Evolutionary conservation across 1,284 basidiomycete species (phyloP).

Genomic region (Exobasidium rhododendri): DNA sequence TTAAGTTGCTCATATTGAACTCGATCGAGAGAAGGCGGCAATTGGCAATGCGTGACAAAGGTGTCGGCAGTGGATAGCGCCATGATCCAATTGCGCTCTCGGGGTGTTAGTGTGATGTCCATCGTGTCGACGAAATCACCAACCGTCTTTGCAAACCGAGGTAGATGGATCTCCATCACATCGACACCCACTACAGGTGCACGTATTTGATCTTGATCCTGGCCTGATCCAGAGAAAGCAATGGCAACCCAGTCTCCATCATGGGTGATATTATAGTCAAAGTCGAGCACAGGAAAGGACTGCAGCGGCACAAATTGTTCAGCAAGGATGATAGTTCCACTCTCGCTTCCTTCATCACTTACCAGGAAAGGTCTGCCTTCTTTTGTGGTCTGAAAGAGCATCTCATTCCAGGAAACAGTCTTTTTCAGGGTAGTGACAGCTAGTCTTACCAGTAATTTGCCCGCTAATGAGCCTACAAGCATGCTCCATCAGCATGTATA

Average conservation of each 20-base stretch:
- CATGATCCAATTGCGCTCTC: constrained; percentile 32
- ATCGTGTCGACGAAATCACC: constrained; percentile 41
- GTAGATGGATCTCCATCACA: constrained; percentile 45
- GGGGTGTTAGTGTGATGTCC: constrained; percentile 37
- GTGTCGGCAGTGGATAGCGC: not conserved
- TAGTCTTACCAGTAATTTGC: constrained; percentile 7
- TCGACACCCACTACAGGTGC: constrained; percentile 36
- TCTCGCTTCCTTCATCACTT: not conserved
- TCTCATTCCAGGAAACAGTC: not conserved
- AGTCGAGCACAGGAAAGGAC: not conserved
- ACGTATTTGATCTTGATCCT: not conserved
- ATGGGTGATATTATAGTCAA: constrained; percentile 50
- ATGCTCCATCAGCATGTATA: too few species aligned
- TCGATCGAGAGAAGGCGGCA: not conserved
- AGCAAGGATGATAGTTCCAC: too few species aligned
- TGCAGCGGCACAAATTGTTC: not conserved
- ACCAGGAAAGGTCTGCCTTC: constrained; percentile 16
- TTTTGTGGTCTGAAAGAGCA: constrained; percentile 3
- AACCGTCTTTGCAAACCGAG: constrained; percentile 32
- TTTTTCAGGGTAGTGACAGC: not conserved
- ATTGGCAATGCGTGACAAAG: not conserved
- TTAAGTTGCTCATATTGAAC: constrained; percentile 16
- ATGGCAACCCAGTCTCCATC: constrained; percentile 49
- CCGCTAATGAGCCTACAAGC: not conserved
- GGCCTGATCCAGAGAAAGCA: constrained; percentile 23